phyloP scores from a whole-genome alignment of 306 rosid species.

The Gillenia trifoliata region DNA sequence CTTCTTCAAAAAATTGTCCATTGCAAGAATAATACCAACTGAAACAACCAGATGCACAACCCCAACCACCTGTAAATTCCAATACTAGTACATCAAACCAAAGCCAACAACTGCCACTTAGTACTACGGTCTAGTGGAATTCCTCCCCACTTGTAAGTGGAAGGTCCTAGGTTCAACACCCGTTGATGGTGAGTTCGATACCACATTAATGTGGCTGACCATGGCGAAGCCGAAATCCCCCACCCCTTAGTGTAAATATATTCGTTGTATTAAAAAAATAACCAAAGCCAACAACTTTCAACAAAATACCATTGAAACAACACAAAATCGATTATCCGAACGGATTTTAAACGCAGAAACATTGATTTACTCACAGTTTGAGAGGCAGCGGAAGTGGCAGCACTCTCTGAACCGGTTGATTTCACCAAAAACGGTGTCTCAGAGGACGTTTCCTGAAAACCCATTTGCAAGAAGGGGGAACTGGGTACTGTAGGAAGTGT shows the following conservation, averaged over 20 bases:
- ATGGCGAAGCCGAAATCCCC: too few species aligned
- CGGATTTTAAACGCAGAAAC: neutral
- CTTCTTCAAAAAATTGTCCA: constrained; percentile 54
- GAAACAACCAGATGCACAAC: constrained; percentile 61
- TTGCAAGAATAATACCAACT: constrained; percentile 60
- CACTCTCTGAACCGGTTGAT: constrained; percentile 44
- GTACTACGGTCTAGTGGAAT: too few species aligned
- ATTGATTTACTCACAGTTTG: constrained; percentile 37
- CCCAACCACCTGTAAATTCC: constrained; percentile 44
- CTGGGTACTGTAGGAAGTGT: neutral
- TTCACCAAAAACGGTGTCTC: constrained; percentile 25
- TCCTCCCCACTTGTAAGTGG: too few species aligned
- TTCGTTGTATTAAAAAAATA: too few species aligned
- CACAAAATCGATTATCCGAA: neutral
- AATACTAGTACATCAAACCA: neutral
- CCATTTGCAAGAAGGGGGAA: constrained; percentile 42
- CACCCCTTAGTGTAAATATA: too few species aligned
- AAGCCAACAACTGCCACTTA: neutral
- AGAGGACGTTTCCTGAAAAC: constrained; percentile 17
- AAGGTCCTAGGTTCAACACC: too few species aligned
- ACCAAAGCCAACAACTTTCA: neutral
- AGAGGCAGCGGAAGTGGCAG: constrained; percentile 41
- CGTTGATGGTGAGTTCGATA: too few species aligned
- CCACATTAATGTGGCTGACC: too few species aligned
- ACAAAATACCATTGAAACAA: neutral